These are phyloP conservation scores for Malassezia obtusa DNA, from an alignment of 1,284 basidiomycete genomes.

Conservation along the genomic window DNA sequence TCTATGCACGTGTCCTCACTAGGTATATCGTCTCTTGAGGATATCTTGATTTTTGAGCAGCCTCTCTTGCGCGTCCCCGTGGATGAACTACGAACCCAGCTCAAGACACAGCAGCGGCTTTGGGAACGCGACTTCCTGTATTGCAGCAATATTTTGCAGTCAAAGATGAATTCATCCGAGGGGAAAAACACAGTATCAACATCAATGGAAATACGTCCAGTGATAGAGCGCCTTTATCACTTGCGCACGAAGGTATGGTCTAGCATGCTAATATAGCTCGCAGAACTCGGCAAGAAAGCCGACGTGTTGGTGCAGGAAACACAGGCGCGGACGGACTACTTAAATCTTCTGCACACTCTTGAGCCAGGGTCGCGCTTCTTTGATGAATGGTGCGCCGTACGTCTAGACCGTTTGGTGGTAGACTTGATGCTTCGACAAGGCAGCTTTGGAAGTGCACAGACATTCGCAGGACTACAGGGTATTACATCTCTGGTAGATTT, in stretches of 20 bases:
- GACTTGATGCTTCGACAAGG: conserved; percentile 78
- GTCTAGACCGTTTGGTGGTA: conserved; percentile 79
- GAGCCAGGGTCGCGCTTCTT: neutral
- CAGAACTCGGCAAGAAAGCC: conserved; percentile 5
- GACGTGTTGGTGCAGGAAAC: conserved; percentile 58
- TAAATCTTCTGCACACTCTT: conserved; percentile 23
- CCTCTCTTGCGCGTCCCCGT: conserved; percentile 64
- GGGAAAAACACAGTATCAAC: neutral
- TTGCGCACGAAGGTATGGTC: neutral
- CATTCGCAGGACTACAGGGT: conserved; percentile 14
- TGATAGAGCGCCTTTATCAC: neutral
- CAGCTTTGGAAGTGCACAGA: conserved; percentile 19
- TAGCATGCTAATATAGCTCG: neutral
- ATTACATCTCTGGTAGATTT: conserved; percentile 55
- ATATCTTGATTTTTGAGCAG: conserved; percentile 74
- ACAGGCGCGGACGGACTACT: conserved; percentile 24
- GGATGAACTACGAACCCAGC: conserved; percentile 29
- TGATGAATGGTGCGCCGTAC: conserved; percentile 60
- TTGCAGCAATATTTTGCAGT: conserved; percentile 10
- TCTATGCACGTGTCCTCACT: neutral
- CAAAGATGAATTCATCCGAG: conserved; percentile 9
- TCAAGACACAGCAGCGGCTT: conserved; percentile 35
- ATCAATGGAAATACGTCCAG: neutral
- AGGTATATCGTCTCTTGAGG: conserved; percentile 52
- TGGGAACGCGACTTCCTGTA: conserved; percentile 27